Percentiles rank a stretch among this genome's conserved stretches.
These are phyloP conservation scores for Beverwykella pulmonaria DNA, from an alignment of 495 filamentous ascomycete species.

Conservation along the genomic window DNA sequence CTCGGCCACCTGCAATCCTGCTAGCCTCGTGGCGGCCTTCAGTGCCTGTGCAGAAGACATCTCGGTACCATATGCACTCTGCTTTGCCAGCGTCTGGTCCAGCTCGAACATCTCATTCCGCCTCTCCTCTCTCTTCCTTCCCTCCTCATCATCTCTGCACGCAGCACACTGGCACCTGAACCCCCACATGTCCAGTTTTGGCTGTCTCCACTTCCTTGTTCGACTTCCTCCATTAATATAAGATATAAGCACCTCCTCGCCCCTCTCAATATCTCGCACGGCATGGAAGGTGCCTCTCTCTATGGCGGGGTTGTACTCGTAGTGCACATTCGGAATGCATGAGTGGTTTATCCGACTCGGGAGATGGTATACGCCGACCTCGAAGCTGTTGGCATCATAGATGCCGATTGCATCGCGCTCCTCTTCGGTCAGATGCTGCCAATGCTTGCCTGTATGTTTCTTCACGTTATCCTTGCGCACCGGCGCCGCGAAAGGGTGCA, in stretches of 20 bases:
- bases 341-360: constrained; percentile 40
- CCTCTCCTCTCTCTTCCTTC: not conserved
- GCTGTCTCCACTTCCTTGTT: constrained; percentile 6
- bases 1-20: not conserved
- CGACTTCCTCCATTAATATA: constrained; percentile 26
- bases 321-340: constrained; percentile 39
- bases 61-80: not conserved
- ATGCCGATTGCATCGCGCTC: constrained; percentile 1
- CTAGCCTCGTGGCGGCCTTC: not conserved
- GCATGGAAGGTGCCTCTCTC: constrained; percentile 33
- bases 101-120: not conserved
- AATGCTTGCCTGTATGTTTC: not conserved
- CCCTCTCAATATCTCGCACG: constrained; percentile 28
- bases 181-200: constrained; percentile 9
- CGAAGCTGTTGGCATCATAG: constrained; percentile 9
- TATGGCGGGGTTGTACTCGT: constrained; percentile 23
- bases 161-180: constrained; percentile 12
- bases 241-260: constrained; percentile 33
- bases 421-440: not conserved
- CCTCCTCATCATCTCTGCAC: constrained; percentile 5
- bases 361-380: constrained; percentile 23
- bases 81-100: not conserved
- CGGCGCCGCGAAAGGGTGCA: not conserved
- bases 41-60: not conserved
- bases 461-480: not conserved